Base-by-base conservation (phyloP, 2,329 filamentous ascomycete species). In the Phoma sp. region DNA sequence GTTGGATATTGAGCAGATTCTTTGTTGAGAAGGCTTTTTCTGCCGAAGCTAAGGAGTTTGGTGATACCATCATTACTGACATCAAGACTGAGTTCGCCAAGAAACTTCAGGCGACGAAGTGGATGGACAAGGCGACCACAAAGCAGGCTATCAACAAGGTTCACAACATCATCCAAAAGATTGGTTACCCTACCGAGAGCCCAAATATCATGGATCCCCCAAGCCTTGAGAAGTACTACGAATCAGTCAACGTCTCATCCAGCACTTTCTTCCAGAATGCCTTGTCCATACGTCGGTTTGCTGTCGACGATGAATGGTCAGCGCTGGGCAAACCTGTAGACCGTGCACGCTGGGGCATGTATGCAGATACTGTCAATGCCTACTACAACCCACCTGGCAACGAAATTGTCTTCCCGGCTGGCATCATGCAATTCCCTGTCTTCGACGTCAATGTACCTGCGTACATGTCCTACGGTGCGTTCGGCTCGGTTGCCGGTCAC, bases 1-100 rank as follows among this genome's bases (percentile, higher is more conserved):
- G 83, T 2, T 91, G 88, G 87, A 87, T 89, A 43, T 75, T 90
- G 15, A 88, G 86, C 67, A 84, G 87, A 21, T 90, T 91, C 76
- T 92, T 87, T 60, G 80, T 91, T 2, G 83, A 90, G 58, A 84
- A 85, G 43, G 82, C 87, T 1, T 91, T 91, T 65, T 85, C 86
- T 0, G 81, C 86, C 12, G 82, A 85, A 19, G 86, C 87, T 0
- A 89, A 89, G 68, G 75, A 84, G 4, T 84, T 89, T 40, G 87
- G 87, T 15, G 85, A 90, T 54, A 81, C 85, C 49, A 86, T 92
- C 61, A 83, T 91, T n/a, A 82, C 83, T 9, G 86, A 90, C 60
- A 88, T 92, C 69, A 89, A 89, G 71, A 78, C 82, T 15, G 81
- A 85, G 19, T 91, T 91, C 63, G 81, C 83, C 3, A 81, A 84